phyloP scores from a whole-genome alignment of 2,329 filamentous ascomycete genomes.

The Claviceps fusiformis region DNA sequence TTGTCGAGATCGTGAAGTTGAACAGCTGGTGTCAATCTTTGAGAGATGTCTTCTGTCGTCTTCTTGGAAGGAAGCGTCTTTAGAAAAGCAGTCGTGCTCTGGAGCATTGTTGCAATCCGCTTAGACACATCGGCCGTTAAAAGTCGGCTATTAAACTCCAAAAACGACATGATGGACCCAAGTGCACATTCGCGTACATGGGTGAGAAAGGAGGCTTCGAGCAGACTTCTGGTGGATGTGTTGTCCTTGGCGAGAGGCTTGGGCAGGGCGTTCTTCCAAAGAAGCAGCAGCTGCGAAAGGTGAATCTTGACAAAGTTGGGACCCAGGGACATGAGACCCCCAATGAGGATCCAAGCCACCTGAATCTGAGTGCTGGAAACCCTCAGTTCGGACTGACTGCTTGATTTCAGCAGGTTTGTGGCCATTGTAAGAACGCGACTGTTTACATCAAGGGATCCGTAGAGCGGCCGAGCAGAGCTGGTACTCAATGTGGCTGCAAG shows the following conservation, averaged over 20 bases:
- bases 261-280: constrained; percentile 96
- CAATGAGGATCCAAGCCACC: constrained; percentile 94
- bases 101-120: constrained; percentile 82
- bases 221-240: constrained; percentile 63
- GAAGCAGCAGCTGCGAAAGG: constrained; percentile 75
- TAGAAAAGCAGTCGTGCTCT: constrained; percentile 86
- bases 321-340: constrained; percentile 88
- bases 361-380: constrained; percentile 92
- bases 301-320: constrained; percentile 99
- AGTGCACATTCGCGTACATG: constrained; percentile 92
- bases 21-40: constrained; percentile 70
- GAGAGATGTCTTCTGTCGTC: constrained; percentile 71
- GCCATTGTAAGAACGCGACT: constrained; percentile 83
- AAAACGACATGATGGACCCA: constrained; percentile 78
- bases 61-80: constrained; percentile 73
- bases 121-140: constrained; percentile 91
- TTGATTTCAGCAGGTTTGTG: constrained; percentile 82
- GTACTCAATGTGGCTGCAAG: constrained; percentile 84
- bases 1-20: constrained; percentile 83
- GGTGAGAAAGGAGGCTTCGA: constrained; percentile 85
- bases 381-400: constrained; percentile 77
- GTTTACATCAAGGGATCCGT: constrained; percentile 92
- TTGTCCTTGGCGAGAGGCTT: constrained; percentile 92
- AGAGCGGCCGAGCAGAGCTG: constrained; percentile 73
- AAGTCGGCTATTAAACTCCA: constrained; percentile 84